Evolutionary conservation across 2,329 filamentous ascomycete genomes (phyloP), one percentile per base, ranked within the genome.

Genomic region (Kalmusia sp.): DNA sequence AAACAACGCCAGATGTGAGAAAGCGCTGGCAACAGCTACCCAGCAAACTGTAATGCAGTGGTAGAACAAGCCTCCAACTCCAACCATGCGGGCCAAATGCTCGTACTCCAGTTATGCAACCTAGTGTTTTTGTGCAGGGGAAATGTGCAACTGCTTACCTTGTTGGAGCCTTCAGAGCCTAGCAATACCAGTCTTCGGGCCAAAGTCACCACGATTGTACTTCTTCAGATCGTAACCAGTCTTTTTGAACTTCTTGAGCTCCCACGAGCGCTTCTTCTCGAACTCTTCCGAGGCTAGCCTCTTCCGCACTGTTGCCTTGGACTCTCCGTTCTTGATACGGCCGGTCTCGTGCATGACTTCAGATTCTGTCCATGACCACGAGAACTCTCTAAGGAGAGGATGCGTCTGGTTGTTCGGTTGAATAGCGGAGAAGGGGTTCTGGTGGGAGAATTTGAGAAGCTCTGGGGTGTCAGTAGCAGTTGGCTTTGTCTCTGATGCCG

Each of bases 151-250:
- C n/a, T n/a, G n/a, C n/a, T n/a, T n/a, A n/a, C n/a, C n/a, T n/a
- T n/a, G n/a, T n/a, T n/a, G n/a, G n/a, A 28, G 27, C 21, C 4
- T n/a, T 67, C 57, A 76, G 2, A 75, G 48, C 21, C 73, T 52
- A 1, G 60, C 62, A n/a, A 75, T 53, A 0, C 74, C 73, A n/a
- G 46, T 66, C 51, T 68, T 69, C 6, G 72, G 62, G 3, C 73
- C 72, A 61, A 72, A 76, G 24, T 69, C 67, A 0, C 72, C 73
- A 2, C 68, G 57, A 52, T 76, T 76, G 37, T 69, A 76, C 34
- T 59, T 65, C 40, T 58, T 59, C 31, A 76, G 37, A 55, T 72
- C 65, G n/a, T 52, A 70, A 0, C 70, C 69, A 0, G 71, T 65
- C 33, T 58, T 64, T 52, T 60, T 69, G 31, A 75, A 72, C 48